Evolutionary conservation across 495 filamentous ascomycete genomes (phyloP), one percentile per base, ranked within the genome.

Genomic region (Penicillium robsamsonii): DNA sequence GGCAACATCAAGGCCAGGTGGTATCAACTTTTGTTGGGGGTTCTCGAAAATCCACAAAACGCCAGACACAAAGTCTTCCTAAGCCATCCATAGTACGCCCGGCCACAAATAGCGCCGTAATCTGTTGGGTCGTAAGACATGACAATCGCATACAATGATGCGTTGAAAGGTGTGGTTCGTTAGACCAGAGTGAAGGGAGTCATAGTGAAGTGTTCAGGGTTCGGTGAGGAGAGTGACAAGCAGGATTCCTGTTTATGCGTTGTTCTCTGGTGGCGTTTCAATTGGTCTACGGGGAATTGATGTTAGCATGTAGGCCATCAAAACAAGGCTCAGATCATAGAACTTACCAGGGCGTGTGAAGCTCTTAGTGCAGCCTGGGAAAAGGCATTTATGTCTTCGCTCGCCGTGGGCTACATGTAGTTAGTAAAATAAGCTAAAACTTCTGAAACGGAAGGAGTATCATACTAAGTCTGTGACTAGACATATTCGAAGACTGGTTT

Each of bases 401-500:
- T 77, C 76, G 40, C 72, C 75, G 51, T 79, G 76, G 7, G 76
- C 71, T 74, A 44, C 6, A 20, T 0, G 18, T 9, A 11, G 52
- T 72, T 59, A 71, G 64, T 48, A 30, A 33, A 20, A 41, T 48
- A 20, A 1, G 33, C 12, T 10, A 31, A 29, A 24, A 22, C 5
- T n/a, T 33, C 22, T 30, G 20, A 1, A 13, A n/a, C 29, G 30
- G 8, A 48, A 22, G 17, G n/a, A 5, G 12, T 12, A 54, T 59
- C 69, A 30, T 72, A 74, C 71, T 79, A 17, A 79, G 62, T 58
- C 74, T 66, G 45, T 79, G 76, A 30, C 76, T 79, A 2, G 76
- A 79, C 76, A 79, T 79, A 44, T 79, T 79, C 10, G 76, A 79
- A 27, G 76, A 79, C 75, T 78, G 45, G 5, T 13, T 7, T 18